Evolutionary conservation across 225 moss, liverwort and hornwort genomes (phyloP).

Genomic region (Sphagnum tenellum): DNA sequence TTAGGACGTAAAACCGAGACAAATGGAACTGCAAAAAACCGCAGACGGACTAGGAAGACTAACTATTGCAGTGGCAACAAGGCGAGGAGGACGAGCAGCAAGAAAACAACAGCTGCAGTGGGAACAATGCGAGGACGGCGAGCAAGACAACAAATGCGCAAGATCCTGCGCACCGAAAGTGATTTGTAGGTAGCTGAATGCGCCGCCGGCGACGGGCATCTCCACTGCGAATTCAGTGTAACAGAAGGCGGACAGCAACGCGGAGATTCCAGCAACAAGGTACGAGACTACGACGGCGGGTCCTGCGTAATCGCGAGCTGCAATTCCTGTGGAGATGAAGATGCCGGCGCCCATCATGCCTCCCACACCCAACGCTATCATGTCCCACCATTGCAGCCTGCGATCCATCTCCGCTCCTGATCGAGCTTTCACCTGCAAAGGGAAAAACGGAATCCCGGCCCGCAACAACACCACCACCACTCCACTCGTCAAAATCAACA

Average conservation of each 20-base stretch:
- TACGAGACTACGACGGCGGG: slow-evolving; percentile 78
- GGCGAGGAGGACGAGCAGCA: background rate
- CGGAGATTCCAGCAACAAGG: slow-evolving; percentile 74
- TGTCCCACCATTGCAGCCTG: slow-evolving; percentile 86
- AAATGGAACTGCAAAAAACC: no score
- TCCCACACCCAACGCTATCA: slow-evolving; percentile 80
- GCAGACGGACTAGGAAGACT: no score
- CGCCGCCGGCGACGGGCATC: slow-evolving; percentile 90
- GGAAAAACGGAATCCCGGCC: background rate
- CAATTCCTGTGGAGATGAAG: slow-evolving; percentile 82
- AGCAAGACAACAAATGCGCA: background rate
- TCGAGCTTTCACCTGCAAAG: slow-evolving; percentile 29
- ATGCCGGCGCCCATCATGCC: slow-evolving; percentile 95
- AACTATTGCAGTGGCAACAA: background rate
- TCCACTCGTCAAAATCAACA: background rate
- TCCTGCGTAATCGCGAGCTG: slow-evolving; percentile 63
- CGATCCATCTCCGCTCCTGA: slow-evolving; percentile 66
- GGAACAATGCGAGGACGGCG: background rate
- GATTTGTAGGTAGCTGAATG: slow-evolving; percentile 86
- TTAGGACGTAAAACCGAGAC: no score
- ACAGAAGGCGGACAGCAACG: slow-evolving; percentile 81
- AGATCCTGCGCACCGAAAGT: slow-evolving; percentile 50
- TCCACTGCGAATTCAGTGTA: slow-evolving; percentile 95
- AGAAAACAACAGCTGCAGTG: background rate
- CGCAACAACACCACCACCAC: background rate